phyloP scores from a whole-genome alignment of 306 rosid genomes.

The Begonia loranthoides region DNA sequence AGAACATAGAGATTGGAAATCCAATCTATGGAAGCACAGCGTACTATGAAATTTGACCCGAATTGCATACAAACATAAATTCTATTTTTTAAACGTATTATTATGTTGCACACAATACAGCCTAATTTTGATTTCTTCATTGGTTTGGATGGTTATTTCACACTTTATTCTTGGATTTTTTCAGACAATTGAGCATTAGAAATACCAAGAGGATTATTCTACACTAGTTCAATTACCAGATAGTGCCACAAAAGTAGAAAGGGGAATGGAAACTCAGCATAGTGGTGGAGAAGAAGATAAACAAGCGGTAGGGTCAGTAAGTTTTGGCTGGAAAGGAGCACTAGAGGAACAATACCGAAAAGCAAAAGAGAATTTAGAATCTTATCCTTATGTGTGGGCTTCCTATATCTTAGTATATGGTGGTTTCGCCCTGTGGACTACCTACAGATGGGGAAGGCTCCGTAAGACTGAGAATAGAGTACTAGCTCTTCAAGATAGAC shows the following conservation, averaged over 20 bases:
- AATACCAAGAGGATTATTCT: neutral
- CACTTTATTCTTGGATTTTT: neutral
- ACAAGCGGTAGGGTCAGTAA: constrained; percentile 7
- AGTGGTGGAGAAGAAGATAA: constrained; percentile 33
- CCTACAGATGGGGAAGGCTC: constrained; percentile 77
- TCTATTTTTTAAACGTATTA: neutral
- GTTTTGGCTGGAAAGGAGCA: constrained; percentile 23
- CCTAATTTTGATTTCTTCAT: neutral
- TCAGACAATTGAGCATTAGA: neutral
- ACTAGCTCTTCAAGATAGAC: constrained; percentile 39
- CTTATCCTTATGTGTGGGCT: constrained; percentile 81
- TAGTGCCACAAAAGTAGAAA: neutral
- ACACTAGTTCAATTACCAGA: constrained; percentile 7
- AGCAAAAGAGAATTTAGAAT: constrained; percentile 55
- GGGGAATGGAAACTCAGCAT: constrained; percentile 20
- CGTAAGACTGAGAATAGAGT: constrained; percentile 68
- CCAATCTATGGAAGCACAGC: too few relatives aligned
- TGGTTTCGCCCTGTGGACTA: constrained; percentile 49
- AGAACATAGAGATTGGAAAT: too few relatives aligned
- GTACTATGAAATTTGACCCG: neutral
- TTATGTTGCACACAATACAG: neutral
- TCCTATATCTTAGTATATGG: constrained; percentile 74
- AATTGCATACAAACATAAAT: neutral
- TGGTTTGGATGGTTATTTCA: neutral
- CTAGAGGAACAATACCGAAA: constrained; percentile 36